phyloP scores from a whole-genome alignment of 2,329 filamentous ascomycete species.

The Drechslerella coelobrocha region DNA sequence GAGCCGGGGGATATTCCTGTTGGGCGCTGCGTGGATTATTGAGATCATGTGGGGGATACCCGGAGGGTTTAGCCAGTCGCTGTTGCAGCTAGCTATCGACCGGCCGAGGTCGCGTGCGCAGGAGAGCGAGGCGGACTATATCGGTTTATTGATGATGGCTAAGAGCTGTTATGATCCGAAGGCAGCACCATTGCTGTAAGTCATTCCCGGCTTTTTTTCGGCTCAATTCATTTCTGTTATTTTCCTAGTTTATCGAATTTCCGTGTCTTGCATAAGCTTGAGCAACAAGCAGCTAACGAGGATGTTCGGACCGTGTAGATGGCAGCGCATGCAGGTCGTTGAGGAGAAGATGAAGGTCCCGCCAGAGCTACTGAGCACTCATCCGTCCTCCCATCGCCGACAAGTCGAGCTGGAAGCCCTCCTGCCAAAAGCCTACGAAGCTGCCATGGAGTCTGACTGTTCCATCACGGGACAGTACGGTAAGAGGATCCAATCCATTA shows the following conservation, averaged over 20 bases:
- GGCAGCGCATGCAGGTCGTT: constrained; percentile 69
- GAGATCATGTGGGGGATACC: constrained; percentile 56
- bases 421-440: constrained; percentile 29
- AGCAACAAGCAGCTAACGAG: not conserved
- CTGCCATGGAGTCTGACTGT: constrained; percentile 33
- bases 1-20: constrained; percentile 59
- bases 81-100: constrained; percentile 70
- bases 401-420: constrained; percentile 33
- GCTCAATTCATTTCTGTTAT: not conserved
- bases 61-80: constrained; percentile 58
- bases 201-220: not conserved
- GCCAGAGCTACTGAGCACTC: constrained; percentile 77
- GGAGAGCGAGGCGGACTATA: constrained; percentile 79
- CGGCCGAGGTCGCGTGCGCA: constrained; percentile 73
- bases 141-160: constrained; percentile 82
- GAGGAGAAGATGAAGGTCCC: constrained; percentile 62
- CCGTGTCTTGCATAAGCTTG: not conserved
- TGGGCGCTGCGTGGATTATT: constrained; percentile 58
- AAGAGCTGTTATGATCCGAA: constrained; percentile 77
- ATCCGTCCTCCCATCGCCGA: constrained; percentile 65
- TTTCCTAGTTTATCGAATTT: constrained; percentile 3
- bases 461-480: constrained; percentile 11
- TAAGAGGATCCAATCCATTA: constrained; percentile 16
- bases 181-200: constrained; percentile 69
- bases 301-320: constrained; percentile 12